These are phyloP conservation scores for Candida nemodendra DNA, from an alignment of 805 yeast genomes.

Conservation along the genomic window DNA sequence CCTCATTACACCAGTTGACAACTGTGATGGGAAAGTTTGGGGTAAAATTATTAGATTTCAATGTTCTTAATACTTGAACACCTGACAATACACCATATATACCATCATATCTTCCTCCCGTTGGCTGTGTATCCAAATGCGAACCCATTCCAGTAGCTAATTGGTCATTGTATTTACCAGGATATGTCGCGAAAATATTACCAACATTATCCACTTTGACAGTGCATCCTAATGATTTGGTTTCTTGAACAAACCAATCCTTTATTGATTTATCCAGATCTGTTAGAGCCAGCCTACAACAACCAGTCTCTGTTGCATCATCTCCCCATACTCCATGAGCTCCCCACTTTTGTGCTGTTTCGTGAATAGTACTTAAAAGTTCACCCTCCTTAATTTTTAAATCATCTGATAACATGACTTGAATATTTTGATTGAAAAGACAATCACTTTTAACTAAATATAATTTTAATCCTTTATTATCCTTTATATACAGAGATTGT, in stretches of 20 bases:
- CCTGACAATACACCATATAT: constrained; percentile 68
- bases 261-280: constrained; percentile 65
- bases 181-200: constrained; percentile 62
- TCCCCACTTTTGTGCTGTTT: constrained; percentile 57
- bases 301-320: constrained; percentile 58
- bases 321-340: constrained; percentile 64
- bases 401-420: constrained; percentile 6
- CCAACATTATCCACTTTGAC: constrained; percentile 65
- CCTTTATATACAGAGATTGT: too few species aligned
- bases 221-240: constrained; percentile 52
- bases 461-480: too few species aligned
- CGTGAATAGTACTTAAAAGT: constrained; percentile 57
- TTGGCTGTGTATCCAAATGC: constrained; percentile 75
- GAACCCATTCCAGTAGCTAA: constrained; percentile 63
- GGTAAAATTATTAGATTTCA: constrained; percentile 53
- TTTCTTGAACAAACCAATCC: constrained; percentile 62
- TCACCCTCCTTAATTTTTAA: constrained; percentile 38
- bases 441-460: too few species aligned
- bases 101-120: constrained; percentile 78
- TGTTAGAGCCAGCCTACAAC: constrained; percentile 60
- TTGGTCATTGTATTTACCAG: constrained; percentile 45
- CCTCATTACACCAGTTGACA: constrained; percentile 74
- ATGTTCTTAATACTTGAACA: constrained; percentile 62
- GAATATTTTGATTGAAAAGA: too few species aligned
- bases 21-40: constrained; percentile 69